Evolutionary conservation across 768 basidiomycete genomes (phyloP).

Genomic region (Leucosporidium scottii): DNA sequence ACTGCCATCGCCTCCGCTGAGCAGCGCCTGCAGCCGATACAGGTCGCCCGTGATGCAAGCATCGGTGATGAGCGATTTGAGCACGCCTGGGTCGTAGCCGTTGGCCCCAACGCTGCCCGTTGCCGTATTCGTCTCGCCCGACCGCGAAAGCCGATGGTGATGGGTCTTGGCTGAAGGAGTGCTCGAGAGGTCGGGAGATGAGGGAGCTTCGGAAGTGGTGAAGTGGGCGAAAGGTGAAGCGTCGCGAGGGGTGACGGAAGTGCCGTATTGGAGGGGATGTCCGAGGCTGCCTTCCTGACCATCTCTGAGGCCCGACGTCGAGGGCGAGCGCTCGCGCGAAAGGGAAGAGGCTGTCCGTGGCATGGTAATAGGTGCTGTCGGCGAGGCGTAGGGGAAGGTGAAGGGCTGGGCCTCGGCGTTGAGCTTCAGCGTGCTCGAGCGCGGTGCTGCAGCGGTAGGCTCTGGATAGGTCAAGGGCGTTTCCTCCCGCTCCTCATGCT

Average conservation of each 20-base stretch:
- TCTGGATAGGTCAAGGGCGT: neutral
- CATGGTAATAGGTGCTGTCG: conserved; percentile 1
- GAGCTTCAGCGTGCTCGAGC: neutral
- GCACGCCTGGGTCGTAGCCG: conserved; percentile 8
- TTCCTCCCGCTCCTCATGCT: neutral
- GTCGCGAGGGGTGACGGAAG: conserved; percentile 6
- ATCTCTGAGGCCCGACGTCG: neutral
- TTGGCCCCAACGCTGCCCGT: neutral
- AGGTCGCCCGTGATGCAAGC: conserved; percentile 9
- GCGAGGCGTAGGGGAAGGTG: too few species aligned
- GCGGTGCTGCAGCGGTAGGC: neutral
- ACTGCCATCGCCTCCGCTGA: neutral
- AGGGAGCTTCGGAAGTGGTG: neutral
- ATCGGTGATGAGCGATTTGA: conserved; percentile 5
- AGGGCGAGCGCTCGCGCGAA: neutral
- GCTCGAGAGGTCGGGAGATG: neutral
- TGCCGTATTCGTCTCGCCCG: too few species aligned
- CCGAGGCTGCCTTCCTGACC: neutral
- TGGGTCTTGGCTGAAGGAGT: neutral
- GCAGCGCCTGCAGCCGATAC: conserved; percentile 11
- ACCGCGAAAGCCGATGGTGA: neutral
- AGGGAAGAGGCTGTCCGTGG: neutral
- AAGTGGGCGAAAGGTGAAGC: conserved; percentile 1
- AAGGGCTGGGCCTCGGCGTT: neutral
- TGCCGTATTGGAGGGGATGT: neutral